These are phyloP conservation scores for Ascocoryne sarcoides DNA, from an alignment of 2,329 filamentous ascomycete species.

Conservation along the genomic window DNA sequence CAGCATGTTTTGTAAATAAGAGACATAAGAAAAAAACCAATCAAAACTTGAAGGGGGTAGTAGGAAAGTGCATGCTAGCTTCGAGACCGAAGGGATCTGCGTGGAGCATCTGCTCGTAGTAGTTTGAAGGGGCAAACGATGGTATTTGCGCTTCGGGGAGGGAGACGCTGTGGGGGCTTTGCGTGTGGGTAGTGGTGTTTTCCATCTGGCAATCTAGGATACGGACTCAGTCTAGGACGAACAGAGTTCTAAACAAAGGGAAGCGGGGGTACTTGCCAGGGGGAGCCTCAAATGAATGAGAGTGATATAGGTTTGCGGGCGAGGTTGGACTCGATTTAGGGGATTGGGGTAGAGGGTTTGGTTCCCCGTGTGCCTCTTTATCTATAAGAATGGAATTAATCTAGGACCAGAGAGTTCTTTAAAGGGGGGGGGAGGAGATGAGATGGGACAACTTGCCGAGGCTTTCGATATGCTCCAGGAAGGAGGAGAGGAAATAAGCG, in stretches of 20 bases:
- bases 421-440: constrained; percentile 31
- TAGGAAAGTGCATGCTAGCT: background rate
- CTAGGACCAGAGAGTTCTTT: constrained; percentile 54
- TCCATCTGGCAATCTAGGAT: background rate
- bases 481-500: background rate
- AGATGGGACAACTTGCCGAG: constrained; percentile 64
- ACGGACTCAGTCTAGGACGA: background rate
- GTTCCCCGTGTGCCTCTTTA: background rate
- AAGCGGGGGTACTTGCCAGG: background rate
- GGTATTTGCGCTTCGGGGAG: background rate
- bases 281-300: background rate
- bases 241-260: background rate
- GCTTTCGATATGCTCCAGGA: constrained; percentile 49
- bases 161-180: background rate
- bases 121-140: background rate
- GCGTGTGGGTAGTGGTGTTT: background rate
- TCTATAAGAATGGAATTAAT: constrained; percentile 45
- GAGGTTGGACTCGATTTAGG: background rate
- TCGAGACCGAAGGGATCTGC: background rate
- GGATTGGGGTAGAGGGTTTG: background rate
- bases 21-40: too few species aligned
- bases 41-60: too few species aligned
- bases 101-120: background rate
- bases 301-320: background rate
- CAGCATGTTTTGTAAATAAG: too few species aligned